These are phyloP conservation scores for Dianthus caryophyllus DNA, from an alignment of 148 eudicot species.

Conservation along the genomic window DNA sequence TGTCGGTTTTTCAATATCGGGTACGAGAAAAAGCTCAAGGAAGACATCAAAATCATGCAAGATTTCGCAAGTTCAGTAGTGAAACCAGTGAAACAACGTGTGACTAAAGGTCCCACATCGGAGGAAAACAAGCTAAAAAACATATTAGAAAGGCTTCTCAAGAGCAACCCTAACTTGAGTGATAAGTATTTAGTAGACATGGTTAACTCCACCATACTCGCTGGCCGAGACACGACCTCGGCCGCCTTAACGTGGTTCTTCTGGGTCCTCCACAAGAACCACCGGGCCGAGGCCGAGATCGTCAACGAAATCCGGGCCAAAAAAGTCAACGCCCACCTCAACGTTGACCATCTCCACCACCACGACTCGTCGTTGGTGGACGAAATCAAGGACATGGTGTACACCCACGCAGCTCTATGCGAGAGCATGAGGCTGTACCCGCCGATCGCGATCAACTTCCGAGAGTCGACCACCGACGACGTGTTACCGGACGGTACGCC, in stretches of 20 bases:
- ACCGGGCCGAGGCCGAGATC: slow-evolving; percentile 9
- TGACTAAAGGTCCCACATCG: not conserved
- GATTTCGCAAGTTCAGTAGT: slow-evolving; percentile 15
- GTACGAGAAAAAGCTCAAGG: slow-evolving; percentile 31
- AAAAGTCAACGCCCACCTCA: slow-evolving; percentile 6
- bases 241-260: slow-evolving; percentile 42
- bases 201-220: slow-evolving; percentile 36
- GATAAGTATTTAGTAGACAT: slow-evolving; percentile 36
- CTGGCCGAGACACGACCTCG: slow-evolving; percentile 39
- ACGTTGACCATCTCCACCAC: too few species aligned
- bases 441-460: slow-evolving; percentile 40
- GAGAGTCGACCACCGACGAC: slow-evolving; percentile 29
- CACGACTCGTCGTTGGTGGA: slow-evolving; percentile 24
- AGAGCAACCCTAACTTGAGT: slow-evolving; percentile 22
- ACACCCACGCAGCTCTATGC: slow-evolving; percentile 41
- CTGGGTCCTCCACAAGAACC: slow-evolving; percentile 28
- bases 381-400: slow-evolving; percentile 32
- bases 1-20: slow-evolving; percentile 33
- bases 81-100: slow-evolving; percentile 5
- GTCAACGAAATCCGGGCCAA: slow-evolving; percentile 4
- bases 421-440: slow-evolving; percentile 60
- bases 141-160: slow-evolving; percentile 31
- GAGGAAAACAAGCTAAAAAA: slow-evolving; percentile 9
- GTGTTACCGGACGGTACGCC: slow-evolving; percentile 41
- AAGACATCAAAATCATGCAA: slow-evolving; percentile 19